These are phyloP conservation scores for Mycena alexandri DNA, from an alignment of 768 basidiomycete genomes.

Conservation along the genomic window DNA sequence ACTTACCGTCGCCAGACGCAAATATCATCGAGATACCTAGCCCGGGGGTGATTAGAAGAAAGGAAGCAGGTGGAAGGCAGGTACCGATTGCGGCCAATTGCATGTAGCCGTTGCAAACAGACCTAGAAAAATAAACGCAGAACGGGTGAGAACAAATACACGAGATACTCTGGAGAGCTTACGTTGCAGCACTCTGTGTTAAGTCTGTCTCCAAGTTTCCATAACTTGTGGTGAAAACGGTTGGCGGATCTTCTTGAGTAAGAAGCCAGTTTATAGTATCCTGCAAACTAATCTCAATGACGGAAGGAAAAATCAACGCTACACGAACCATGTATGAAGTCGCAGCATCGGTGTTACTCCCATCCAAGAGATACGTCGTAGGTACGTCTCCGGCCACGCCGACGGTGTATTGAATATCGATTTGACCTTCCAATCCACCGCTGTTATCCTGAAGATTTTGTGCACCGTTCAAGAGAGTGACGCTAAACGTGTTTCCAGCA, in stretches of 20 bases:
- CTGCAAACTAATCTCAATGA: conserved; percentile 16
- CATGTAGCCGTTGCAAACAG: conserved; percentile 31
- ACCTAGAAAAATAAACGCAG: conserved; percentile 5
- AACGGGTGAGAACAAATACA: conserved; percentile 7
- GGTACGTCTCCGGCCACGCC: conserved; percentile 23
- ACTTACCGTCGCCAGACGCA: conserved; percentile 29
- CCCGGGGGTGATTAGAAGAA: conserved; percentile 8
- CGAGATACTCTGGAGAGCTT: conserved; percentile 1
- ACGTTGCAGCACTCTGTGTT: conserved; percentile 24
- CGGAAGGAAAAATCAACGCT: conserved; percentile 3
- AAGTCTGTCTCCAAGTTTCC: conserved; percentile 14
- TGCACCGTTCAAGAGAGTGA: conserved; percentile 21
- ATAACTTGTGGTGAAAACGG: conserved; percentile 29
- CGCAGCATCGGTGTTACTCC: conserved; percentile 1
- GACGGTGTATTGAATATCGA: conserved; percentile 30
- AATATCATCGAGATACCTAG: conserved; percentile 31
- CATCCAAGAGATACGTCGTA: conserved; percentile 23
- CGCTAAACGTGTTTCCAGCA: conserved; percentile 16
- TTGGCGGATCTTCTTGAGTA: conserved; percentile 25
- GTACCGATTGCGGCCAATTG: conserved; percentile 26
- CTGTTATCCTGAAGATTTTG: conserved; percentile 21
- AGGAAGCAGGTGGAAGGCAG: conserved; percentile 2
- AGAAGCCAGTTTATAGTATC: conserved; percentile 28
- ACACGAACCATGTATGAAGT: conserved; percentile 28
- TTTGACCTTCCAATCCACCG: conserved; percentile 23